phyloP scores from a whole-genome alignment of 139 green algal species.

The Chlamydomonas schloesseri region DNA sequence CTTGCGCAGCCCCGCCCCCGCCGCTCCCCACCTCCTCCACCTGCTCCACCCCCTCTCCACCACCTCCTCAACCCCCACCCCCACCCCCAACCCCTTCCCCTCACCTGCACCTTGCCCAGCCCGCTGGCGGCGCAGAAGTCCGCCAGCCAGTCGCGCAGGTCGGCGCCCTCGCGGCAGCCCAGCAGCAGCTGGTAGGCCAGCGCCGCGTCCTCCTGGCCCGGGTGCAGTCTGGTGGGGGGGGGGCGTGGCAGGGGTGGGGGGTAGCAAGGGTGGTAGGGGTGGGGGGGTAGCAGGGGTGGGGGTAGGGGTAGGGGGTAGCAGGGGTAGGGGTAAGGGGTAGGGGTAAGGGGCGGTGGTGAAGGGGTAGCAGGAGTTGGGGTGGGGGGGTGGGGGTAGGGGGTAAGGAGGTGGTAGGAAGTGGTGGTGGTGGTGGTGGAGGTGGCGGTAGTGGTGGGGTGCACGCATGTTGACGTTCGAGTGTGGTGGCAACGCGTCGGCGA shows the following conservation, averaged over 20 bases:
- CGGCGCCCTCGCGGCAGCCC: constrained; percentile 6
- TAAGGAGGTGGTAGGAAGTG: too few relatives aligned
- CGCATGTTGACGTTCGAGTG: too few relatives aligned
- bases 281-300: too few relatives aligned
- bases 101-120: constrained; percentile 10
- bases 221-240: background rate
- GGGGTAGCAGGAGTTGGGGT: too few relatives aligned
- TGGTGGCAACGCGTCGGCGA: too few relatives aligned
- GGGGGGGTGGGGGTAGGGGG: too few relatives aligned
- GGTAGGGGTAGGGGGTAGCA: too few relatives aligned
- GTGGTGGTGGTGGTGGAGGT: too few relatives aligned
- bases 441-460: too few relatives aligned
- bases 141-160: constrained; percentile 34
- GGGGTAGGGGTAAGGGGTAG: too few relatives aligned
- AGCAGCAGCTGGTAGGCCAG: constrained; percentile 37
- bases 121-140: constrained; percentile 30
- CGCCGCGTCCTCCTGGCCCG: constrained; percentile 32
- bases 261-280: too few relatives aligned
- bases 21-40: background rate
- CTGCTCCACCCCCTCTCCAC: background rate
- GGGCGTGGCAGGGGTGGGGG: background rate
- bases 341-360: too few relatives aligned
- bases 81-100: background rate
- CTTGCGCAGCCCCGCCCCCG: background rate
- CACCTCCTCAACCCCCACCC: background rate